phyloP scores from a whole-genome alignment of 345 rosid species.

The Hevea brasiliensis region DNA sequence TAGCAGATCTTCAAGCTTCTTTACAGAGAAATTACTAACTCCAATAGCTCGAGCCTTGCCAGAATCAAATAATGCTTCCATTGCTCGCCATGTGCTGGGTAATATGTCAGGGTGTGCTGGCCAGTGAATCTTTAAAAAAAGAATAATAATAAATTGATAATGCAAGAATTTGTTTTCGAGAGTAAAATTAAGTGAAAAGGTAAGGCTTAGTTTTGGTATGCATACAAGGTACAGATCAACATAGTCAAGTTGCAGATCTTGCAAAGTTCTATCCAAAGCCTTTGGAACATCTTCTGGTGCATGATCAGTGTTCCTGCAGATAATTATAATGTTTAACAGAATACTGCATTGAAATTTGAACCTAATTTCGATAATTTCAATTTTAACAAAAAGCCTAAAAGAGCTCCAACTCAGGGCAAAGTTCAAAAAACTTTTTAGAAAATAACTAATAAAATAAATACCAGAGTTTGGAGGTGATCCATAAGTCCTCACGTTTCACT shows the following conservation, averaged over 20 bases:
- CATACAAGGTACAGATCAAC: constrained; percentile 15
- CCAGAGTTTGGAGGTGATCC: constrained; percentile 53
- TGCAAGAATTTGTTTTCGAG: too few species aligned
- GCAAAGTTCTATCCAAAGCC: constrained; percentile 21
- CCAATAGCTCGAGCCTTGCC: constrained; percentile 66
- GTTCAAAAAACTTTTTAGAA: too few species aligned
- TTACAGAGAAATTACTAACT: constrained; percentile 56
- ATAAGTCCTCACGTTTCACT: constrained; percentile 45
- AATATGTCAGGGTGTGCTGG: constrained; percentile 56
- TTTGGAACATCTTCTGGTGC: constrained; percentile 26
- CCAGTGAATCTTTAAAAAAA: constrained; percentile 52
- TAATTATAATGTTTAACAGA: not conserved
- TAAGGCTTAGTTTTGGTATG: too few species aligned
- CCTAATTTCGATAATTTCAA: too few species aligned
- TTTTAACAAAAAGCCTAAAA: too few species aligned
- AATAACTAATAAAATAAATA: not conserved
- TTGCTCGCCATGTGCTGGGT: constrained; percentile 60
- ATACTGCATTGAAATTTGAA: too few species aligned
- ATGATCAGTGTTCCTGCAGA: constrained; percentile 22
- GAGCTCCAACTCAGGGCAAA: too few species aligned
- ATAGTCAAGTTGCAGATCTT: constrained; percentile 26
- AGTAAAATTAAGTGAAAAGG: too few species aligned
- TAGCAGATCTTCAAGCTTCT: constrained; percentile 53
- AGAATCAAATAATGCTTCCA: constrained; percentile 61
- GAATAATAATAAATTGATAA: too few species aligned